Evolutionary conservation across 352 stramenopile species (phyloP), one percentile per base, ranked within the genome.

Genomic region (Globisporangium middletonii): DNA sequence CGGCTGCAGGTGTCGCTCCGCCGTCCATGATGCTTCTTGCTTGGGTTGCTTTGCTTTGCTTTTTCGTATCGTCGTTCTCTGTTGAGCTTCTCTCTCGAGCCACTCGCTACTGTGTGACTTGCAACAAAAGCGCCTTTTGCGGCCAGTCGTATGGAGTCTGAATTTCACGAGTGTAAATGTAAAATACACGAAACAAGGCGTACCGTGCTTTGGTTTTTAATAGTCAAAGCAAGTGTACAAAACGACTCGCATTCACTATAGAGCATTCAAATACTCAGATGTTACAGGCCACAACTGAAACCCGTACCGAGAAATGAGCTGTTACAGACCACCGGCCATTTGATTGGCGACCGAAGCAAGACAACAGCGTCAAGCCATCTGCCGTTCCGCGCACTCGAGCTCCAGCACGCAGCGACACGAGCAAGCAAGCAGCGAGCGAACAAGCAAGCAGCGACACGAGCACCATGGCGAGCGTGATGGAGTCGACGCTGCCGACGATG

Each of bases 401-500:
- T 50, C 19, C 43, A 27, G 9, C 43, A 23, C 23, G 23, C 43
- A 15, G 18, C 43, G n/a, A 48, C 43, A 11, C 43, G 6, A 18
- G n/a, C n/a, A n/a, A 45, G 41, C 41, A 19, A 4, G 3, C 13
- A 13, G 30, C 19, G 47, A 53, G 50, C n/a, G 30, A 60, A 41
- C 23, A 35, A 50, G 26, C 44, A 37, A 35, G 33, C 18, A 59
- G 35, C 38, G 19, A 46, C 18, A 55, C 48, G 42, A 53, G 23
- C 15, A 55, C 48, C 5, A 80, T 75, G 69, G 60, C 64, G 57
- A 88, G 65, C 60, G 88, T 88, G 77, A 74, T 82, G 68, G 62
- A 82, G 67, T 74, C 68, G 56, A 72, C 84, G 52, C 71, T 92
- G 68, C 83, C 83, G 16, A 91, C 67, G 38, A 92, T 92, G 83